Percentiles rank a stretch among this genome's conserved stretches.
Conservation (phyloP, 1,139 yeast species). For the Lodderomyces oxycetoniae region DNA sequence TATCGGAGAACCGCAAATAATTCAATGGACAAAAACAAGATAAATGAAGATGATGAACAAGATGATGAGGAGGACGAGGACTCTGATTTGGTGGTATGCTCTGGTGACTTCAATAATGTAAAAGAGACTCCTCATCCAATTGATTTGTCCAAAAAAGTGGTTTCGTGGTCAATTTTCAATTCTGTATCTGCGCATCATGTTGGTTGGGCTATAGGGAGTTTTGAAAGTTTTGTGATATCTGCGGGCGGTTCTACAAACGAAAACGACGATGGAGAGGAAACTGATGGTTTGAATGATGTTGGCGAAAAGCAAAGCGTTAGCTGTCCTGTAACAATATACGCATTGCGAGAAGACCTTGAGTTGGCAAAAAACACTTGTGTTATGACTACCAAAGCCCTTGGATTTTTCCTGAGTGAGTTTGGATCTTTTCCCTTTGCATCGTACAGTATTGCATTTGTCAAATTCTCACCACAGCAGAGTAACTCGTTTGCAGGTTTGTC, state of each 20-base stretch:
- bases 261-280: constrained; percentile 23
- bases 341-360: constrained; percentile 51
- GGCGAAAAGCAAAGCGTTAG: constrained; percentile 16
- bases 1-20: constrained; percentile 7
- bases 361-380: constrained; percentile 72
- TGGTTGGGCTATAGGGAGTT: constrained; percentile 96
- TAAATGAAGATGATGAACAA: constrained; percentile 29
- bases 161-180: constrained; percentile 73
- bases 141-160: constrained; percentile 70
- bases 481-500: constrained; percentile 77
- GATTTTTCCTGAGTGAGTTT: constrained; percentile 78
- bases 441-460: constrained; percentile 71
- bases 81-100: constrained; percentile 63
- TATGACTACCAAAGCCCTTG: constrained; percentile 72
- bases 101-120: constrained; percentile 61
- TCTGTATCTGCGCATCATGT: constrained; percentile 93
- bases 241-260: constrained; percentile 37
- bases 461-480: constrained; percentile 33
- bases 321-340: constrained; percentile 54
- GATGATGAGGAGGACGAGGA: constrained; percentile 49
- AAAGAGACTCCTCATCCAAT: constrained; percentile 46
- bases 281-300: constrained; percentile 1
- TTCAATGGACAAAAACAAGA: constrained; percentile 16
- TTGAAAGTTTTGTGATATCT: constrained; percentile 53
- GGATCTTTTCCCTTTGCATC: constrained; percentile 92